Evolutionary conservation across 352 stramenopile genomes (phyloP), one percentile per base, ranked within the genome.

Genomic region (Hyaloperonospora brassicae): DNA sequence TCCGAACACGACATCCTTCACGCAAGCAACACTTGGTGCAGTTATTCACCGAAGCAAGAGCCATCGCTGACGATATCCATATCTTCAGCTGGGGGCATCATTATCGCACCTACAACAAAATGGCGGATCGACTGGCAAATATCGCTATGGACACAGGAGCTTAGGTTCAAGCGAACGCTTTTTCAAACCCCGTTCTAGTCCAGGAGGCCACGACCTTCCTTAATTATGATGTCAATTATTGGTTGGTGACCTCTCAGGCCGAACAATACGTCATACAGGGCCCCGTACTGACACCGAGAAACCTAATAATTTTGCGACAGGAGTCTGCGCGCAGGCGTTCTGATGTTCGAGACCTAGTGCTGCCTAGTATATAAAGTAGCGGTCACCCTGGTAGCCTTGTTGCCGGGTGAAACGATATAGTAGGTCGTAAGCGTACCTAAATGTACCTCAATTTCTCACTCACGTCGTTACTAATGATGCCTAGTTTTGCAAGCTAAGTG

Each of bases 351-450:
- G 14, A 11, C 5, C 36, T 21, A 21, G 3, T 42, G 14, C 11
- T 42, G 14, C 36, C 36, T 5, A 42, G 36, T 42, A 42, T 42
- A 42, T 42, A 42, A 42, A 42, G 36, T 13, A 42, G 36, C 5
- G 2, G 36, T 42, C 36, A 11, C 10, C 10, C 5, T 21, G 10
- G 36, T 42, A 42, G 14, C 36, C 3, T 7, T 31, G 27, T 31
- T 31, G 7, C 7, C 27, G 7, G 27, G 27, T 7, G 27, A 31
- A 3, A 31, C 3, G 27, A 31, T 31, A 31, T 31, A 31, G 7
- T 31, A 31, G 27, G 27, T 31, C 27, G 27, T 7, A 31, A 31
- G 27, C 27, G 27, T 31, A 31, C 27, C 27, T 31, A 7, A 31
- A 31, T 31, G 7, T 7, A 31, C 27, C 27, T 31, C 27, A 31